Evolutionary conservation across 2,329 filamentous ascomycete species (phyloP), one percentile per base, ranked within the genome.

Genomic region (Phialophora verrucosa): DNA sequence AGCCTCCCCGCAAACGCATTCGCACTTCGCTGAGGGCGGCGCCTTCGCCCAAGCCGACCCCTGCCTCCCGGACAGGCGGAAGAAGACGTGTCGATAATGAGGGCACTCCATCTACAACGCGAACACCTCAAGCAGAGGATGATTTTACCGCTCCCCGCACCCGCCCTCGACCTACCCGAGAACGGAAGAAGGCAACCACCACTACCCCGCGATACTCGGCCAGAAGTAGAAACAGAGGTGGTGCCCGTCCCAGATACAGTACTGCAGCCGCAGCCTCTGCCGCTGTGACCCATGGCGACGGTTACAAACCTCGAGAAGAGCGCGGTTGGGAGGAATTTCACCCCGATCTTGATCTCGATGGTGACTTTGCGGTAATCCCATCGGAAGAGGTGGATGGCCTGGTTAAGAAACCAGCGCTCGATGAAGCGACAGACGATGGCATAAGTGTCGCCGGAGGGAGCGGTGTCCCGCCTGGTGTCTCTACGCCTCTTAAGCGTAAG

Each of bases 291-390:
- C 93, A 97, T 76, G 93, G 89, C 74, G 95, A 98, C 81, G 93
- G 94, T 59, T 98, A 98, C 80, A 99, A 99, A 77, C 95, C 95
- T 35, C 87, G 95, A 75, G 95, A 99, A 80, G 95, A 99, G 81
- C 89, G 94, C 69, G 92, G 92, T 60, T 99, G 94, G 93, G 93
- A 97, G 75, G 95, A 99, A 77, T 98, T 98, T 71, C 95, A 99
- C 78, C 93, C 92, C 0, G 92, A 97, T 74, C 86, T 99, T 60
- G 93, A 98, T 80, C 93, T 97, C 57, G 92, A 97, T 64, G 85
- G 85, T 12, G 87, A 86, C 3, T 90, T 97, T 70, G 87, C 90
- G 71, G 83, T 97, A 2, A 93, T 93, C 75, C 88, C 86, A 57
- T 89, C 93, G 1, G 89, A 95, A 69, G 91, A 96, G 71, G 90